phyloP scores from a whole-genome alignment of 176 grass and related monocot genomes.

The Panicum miliaceum region DNA sequence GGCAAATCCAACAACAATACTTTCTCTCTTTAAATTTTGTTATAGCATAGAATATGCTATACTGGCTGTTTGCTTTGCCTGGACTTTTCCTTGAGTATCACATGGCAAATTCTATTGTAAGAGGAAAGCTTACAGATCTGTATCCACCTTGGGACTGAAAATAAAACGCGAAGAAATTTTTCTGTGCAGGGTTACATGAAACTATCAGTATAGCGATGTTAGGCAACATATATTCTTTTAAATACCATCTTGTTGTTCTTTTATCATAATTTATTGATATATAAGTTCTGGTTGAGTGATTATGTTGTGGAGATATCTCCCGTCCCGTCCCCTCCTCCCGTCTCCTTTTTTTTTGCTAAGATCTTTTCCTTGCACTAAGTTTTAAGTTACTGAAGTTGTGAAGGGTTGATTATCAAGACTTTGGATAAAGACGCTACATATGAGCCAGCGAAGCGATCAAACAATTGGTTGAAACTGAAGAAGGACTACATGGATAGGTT shows the following conservation, averaged over 20 bases:
- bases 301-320: neutral
- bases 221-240: neutral
- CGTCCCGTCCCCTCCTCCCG: too few species aligned
- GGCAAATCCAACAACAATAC: constrained; percentile 14
- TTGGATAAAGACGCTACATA: constrained; percentile 97
- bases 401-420: constrained; percentile 99
- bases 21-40: neutral
- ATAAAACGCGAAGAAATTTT: constrained; percentile 11
- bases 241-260: neutral
- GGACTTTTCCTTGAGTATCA: constrained; percentile 16
- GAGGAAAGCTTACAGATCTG: constrained; percentile 13
- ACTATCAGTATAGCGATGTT: constrained; percentile 6
- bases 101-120: constrained; percentile 16
- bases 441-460: constrained; percentile 95
- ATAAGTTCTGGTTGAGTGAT: constrained; percentile 13
- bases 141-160: constrained; percentile 14
- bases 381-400: constrained; percentile 69
- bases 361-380: constrained; percentile 38
- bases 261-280: constrained; percentile 4
- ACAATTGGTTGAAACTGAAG: constrained; percentile 99
- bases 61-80: constrained; percentile 2
- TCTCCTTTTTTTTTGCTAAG: neutral
- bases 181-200: neutral
- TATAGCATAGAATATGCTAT: neutral
- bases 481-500: constrained; percentile 99